Base-by-base conservation (phyloP, 164 flowering plant genomes). In the Magnolia officinalis region DNA sequence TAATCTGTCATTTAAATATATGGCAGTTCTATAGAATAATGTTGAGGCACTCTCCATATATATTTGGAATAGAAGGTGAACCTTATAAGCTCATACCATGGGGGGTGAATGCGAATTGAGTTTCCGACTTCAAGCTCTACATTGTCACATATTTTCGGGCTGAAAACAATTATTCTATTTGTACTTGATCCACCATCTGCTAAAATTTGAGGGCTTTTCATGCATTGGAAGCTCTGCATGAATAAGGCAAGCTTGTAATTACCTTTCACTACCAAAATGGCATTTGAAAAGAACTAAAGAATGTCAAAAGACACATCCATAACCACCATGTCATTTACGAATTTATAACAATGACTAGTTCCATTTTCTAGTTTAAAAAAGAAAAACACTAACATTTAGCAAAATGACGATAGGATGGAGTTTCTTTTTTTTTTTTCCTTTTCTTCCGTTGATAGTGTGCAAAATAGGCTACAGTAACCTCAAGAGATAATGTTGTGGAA, bases 111-210 rank as follows among this genome's bases (percentile, higher is more conserved):
- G 37, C 93, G 87, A 37, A 94, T 81, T 51, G 74, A 65, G 52
- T 83, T 89, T 72, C 93, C 97, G 52, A 86, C 87, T 83, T 95
- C 97, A 63, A 92, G 88, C 76, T 90, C 95, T 45, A 92, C 90
- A 85, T 87, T 78, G 20, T 65, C 72, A 72, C 93, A 91, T 69
- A 85, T 72, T 80, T 84, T 89, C 64, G 90, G 72, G 81, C 78
- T 91, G 77, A 92, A 95, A 70, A 95, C 86, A 75, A 92, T 72
- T 23, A 86, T 86, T 66, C 70, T 76, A 10, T 71, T 74, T 78
- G 49, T 64, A 6, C 20, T 63, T 72, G 63, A 72, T 75, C 50
- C 79, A 63, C 29, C 70, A 76, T 74, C 83, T 74, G 26, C 64
- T 68, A 51, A 14, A 20, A 37, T 65, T 76, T 77, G 70, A 66